phyloP scores from a whole-genome alignment of 441 rosid species.

The Corymbia calophylla region DNA sequence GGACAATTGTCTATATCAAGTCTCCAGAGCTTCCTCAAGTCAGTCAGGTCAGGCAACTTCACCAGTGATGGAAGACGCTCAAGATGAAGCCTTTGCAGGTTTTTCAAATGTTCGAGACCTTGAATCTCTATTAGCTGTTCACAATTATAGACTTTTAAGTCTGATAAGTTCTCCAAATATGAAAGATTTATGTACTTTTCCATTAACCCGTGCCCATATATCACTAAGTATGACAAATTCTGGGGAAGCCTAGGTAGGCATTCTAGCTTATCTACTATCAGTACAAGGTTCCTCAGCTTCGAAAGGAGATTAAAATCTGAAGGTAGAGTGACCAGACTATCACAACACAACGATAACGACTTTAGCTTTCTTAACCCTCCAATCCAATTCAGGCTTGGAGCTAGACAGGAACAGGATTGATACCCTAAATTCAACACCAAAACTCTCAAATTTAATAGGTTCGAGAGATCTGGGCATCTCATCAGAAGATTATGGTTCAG shows the following conservation, averaged over 20 bases:
- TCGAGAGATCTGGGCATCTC: too few relatives aligned
- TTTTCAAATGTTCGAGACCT: too few relatives aligned
- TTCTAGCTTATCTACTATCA: fast-evolving
- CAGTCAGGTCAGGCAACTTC: fast-evolving
- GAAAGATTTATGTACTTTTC: too few relatives aligned
- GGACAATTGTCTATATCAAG: fast-evolving
- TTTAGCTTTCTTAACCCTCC: not conserved
- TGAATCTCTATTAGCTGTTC: too few relatives aligned
- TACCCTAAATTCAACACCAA: fast-evolving
- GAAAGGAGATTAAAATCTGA: not conserved
- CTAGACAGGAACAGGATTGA: too few relatives aligned
- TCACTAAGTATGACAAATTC: fast-evolving
- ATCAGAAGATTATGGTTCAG: fast-evolving
- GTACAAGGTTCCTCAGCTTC: fast-evolving
- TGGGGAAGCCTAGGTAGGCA: too few relatives aligned
- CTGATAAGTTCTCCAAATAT: too few relatives aligned
- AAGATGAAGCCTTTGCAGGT: fast-evolving
- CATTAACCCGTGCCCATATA: fast-evolving
- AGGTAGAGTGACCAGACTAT: not conserved
- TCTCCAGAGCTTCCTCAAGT: fast-evolving
- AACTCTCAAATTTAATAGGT: too few relatives aligned
- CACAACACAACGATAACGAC: fast-evolving
- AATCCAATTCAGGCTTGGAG: not conserved
- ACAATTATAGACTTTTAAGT: fast-evolving
- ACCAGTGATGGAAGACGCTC: fast-evolving